Evolutionary conservation across 768 basidiomycete species (phyloP), one percentile per base, ranked within the genome.

Genomic region (Crassisporium funariophilum): DNA sequence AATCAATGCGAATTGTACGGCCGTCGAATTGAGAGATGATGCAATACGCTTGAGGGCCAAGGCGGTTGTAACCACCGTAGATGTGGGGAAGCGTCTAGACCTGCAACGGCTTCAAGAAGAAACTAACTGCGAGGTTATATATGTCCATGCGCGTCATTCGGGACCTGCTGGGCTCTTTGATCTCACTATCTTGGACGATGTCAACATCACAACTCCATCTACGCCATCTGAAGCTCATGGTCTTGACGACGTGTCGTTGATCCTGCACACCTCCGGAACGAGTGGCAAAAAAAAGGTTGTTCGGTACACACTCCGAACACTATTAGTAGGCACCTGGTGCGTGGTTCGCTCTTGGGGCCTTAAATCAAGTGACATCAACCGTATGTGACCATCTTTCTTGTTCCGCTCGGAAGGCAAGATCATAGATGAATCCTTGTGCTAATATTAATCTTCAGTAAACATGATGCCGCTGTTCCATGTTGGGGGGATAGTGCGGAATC

Each of bases 391-490:
- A 17, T 22, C 10, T 35, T 22, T 36, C 37, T 44, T 8, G 42
- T 35, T 20, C 16, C 22, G 9, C 15, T 36, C 24, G 34, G 16
- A 20, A 20, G 39, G 11, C 29, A 34, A n/a, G n/a, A n/a, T n/a
- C n/a, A n/a, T n/a, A n/a, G n/a, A n/a, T n/a, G n/a, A n/a, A n/a
- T n/a, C n/a, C n/a, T n/a, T n/a, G n/a, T 38, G 35, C 43, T 44
- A 44, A 47, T 38, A 24, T 40, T 53, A 41, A 41, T 29, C 29
- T 34, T 4, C 46, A 71, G 72, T 72, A 50, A 72, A 70, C 37
- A 68, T 77, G 68, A 79, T 77, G 82, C 80, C 80, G 34, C 67
- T 79, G 17, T 82, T 81, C 65, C 79, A 81, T 52, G 79, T 82
- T 31, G 81, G 81, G 21, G 82, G 81, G 16, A 77, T 83, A 37